phyloP scores from a whole-genome alignment of 2,329 filamentous ascomycete species.

The Monilinia vaccinii-corymbosi region DNA sequence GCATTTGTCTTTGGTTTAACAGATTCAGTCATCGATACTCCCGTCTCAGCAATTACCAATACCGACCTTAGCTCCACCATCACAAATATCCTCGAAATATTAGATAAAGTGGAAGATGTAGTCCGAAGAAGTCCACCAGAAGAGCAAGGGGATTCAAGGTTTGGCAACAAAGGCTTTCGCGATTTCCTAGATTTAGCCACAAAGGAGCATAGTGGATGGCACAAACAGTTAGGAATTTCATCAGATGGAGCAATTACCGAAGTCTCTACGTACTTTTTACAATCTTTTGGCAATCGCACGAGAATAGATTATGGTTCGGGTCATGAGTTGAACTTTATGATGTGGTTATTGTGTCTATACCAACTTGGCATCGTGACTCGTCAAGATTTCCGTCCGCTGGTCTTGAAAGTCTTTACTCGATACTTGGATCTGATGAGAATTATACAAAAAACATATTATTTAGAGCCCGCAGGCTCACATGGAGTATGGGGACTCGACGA shows the following conservation, averaged over 20 bases:
- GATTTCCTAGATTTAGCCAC: constrained; percentile 64
- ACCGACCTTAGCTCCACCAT: constrained; percentile 49
- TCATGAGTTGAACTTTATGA: constrained; percentile 93
- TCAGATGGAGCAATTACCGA: constrained; percentile 53
- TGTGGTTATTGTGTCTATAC: constrained; percentile 93
- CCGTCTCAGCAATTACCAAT: constrained; percentile 54
- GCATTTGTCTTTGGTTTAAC: constrained; percentile 82
- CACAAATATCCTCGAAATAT: constrained; percentile 55
- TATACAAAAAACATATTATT: constrained; percentile 86
- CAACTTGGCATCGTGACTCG: constrained; percentile 58
- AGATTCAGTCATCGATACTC: constrained; percentile 65
- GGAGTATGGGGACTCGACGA: constrained; percentile 98
- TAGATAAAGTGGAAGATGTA: constrained; percentile 60
- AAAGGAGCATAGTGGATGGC: constrained; percentile 49
- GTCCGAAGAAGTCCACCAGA: constrained; percentile 66
- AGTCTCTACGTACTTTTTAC: constrained; percentile 66
- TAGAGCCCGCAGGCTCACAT: constrained; percentile 93
- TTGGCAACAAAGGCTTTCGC: constrained; percentile 89
- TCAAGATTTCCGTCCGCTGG: constrained; percentile 62
- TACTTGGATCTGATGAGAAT: constrained; percentile 83
- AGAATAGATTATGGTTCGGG: constrained; percentile 96
- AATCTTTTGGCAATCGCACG: constrained; percentile 77
- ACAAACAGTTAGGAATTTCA: constrained; percentile 47
- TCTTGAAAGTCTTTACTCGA: constrained; percentile 68
- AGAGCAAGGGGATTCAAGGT: constrained; percentile 80